phyloP scores from a whole-genome alignment of 2,329 filamentous ascomycete genomes.

The Colletotrichum agaves region DNA sequence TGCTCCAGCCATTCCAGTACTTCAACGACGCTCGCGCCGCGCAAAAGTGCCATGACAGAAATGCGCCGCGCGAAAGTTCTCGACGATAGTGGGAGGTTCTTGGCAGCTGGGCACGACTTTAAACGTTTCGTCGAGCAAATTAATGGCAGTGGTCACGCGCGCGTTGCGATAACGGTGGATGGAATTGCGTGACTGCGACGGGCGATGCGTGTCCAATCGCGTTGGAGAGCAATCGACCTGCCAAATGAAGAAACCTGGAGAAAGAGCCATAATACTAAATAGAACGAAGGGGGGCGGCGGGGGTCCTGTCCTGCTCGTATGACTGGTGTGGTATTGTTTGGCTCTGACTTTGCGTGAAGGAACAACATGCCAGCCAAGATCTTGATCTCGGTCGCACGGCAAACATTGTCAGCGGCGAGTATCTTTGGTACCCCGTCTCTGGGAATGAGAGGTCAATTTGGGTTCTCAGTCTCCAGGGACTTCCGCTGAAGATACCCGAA shows the following conservation, averaged over 20 bases:
- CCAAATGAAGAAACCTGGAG: conserved; percentile 27
- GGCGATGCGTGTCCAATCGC: background rate
- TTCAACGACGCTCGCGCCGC: background rate
- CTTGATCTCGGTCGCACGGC: conserved; percentile 3
- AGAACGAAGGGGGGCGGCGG: background rate
- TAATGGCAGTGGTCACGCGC: conserved; percentile 16
- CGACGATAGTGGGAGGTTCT: background rate
- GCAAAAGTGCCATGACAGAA: background rate
- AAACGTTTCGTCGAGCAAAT: background rate
- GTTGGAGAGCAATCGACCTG: conserved; percentile 17
- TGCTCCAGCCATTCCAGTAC: background rate
- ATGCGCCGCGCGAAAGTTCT: conserved; percentile 21
- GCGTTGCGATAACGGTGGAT: conserved; percentile 17
- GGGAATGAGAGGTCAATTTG: no score
- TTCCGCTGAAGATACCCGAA: no score
- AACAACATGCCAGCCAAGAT: conserved; percentile 19
- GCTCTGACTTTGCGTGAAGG: background rate
- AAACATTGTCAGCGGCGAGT: background rate
- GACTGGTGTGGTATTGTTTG: background rate
- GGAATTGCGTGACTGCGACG: conserved; percentile 3
- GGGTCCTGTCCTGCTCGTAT: conserved; percentile 7
- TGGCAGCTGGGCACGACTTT: conserved; percentile 16
- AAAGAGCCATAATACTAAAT: conserved; percentile 2
- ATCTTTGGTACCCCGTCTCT: no score
- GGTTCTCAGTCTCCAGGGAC: no score